These are phyloP conservation scores for Pyricularia sp. DNA, from an alignment of 2,329 filamentous ascomycete species.

Conservation along the genomic window DNA sequence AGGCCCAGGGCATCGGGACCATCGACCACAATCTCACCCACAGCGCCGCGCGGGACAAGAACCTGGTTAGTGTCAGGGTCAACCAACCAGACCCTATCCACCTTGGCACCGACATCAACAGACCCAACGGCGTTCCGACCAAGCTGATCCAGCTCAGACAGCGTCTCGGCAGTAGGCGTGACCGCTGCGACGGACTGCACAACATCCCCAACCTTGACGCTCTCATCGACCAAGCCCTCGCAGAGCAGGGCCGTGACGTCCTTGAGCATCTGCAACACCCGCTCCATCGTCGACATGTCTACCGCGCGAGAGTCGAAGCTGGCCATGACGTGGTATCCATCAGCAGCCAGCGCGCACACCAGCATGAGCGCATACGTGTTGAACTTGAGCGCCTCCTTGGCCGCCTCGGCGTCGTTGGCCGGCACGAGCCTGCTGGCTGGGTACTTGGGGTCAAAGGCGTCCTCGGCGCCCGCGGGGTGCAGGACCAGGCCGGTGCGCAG, in stretches of 20 bases:
- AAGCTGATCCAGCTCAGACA: not conserved
- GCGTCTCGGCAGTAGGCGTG: not conserved
- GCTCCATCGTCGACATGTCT: conserved; percentile 38
- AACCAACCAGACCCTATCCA: conserved; percentile 25
- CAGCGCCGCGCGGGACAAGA: conserved; percentile 28
- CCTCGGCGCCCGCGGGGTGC: conserved; percentile 28
- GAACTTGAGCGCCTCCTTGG: conserved; percentile 49
- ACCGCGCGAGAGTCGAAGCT: conserved; percentile 57
- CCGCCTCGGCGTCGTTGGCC: conserved; percentile 44
- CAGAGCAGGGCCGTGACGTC: conserved; percentile 41
- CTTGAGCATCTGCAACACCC: conserved; percentile 41
- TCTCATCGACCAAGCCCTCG: conserved; percentile 22
- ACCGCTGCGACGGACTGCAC: not conserved
- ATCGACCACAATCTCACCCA: conserved; percentile 34
- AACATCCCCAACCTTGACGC: conserved; percentile 17
- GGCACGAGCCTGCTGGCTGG: conserved; percentile 27
- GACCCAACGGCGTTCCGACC: not conserved
- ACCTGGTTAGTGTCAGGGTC: conserved; percentile 23
- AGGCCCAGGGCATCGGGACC: not conserved
- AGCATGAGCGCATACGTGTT: conserved; percentile 56
- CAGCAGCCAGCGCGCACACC: conserved; percentile 49
- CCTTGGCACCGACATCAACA: conserved; percentile 23
- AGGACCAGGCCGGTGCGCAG: conserved; percentile 46
- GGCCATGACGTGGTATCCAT: conserved; percentile 49
- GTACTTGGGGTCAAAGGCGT: not conserved